Conservation (phyloP, 2,329 filamentous ascomycete species). For the Hypocrella siamensis region DNA sequence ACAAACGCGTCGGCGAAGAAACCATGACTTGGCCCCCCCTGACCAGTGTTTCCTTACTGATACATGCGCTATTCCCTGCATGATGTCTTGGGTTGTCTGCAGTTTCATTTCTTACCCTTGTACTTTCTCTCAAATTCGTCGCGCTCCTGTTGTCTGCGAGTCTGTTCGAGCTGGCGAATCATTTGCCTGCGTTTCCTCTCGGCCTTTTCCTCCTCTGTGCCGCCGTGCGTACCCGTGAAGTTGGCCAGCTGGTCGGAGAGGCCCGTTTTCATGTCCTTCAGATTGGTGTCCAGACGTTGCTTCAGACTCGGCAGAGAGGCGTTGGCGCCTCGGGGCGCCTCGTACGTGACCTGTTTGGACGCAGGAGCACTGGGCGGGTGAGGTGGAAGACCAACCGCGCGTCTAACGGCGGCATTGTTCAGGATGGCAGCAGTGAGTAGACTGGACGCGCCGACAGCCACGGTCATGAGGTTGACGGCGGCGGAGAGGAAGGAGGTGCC, state of each 20-base stretch:
- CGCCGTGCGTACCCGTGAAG: conserved; percentile 17
- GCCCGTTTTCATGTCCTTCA: conserved; percentile 22
- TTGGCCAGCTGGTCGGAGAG: conserved; percentile 16
- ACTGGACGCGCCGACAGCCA: conserved; percentile 22
- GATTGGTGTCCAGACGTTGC: conserved; percentile 16
- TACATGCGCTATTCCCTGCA: too few species aligned
- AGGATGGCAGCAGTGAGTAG: conserved; percentile 21
- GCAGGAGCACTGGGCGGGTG: conserved; percentile 9
- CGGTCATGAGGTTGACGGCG: conserved; percentile 31
- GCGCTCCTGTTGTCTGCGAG: conserved; percentile 18
- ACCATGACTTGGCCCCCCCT: too few species aligned
- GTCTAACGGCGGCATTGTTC: conserved; percentile 22
- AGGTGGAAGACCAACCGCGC: conserved; percentile 20
- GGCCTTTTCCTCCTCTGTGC: conserved; percentile 17
- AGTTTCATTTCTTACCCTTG: conserved; percentile 14
- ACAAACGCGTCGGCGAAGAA: too few species aligned
- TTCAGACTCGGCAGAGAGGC: conserved; percentile 9
- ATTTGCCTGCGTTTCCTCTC: conserved; percentile 18
- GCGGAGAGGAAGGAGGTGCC: conserved; percentile 31
- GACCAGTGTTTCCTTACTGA: too few species aligned
- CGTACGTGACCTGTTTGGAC: conserved; percentile 13
- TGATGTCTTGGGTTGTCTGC: too few species aligned
- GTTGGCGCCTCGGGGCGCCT: conserved; percentile 15
- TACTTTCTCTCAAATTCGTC: conserved; percentile 25
- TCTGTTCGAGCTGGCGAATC: conserved; percentile 18